Evolutionary conservation across 495 filamentous ascomycete species (phyloP), one percentile per base, ranked within the genome.

Genomic region (Gamarada debralockiae): DNA sequence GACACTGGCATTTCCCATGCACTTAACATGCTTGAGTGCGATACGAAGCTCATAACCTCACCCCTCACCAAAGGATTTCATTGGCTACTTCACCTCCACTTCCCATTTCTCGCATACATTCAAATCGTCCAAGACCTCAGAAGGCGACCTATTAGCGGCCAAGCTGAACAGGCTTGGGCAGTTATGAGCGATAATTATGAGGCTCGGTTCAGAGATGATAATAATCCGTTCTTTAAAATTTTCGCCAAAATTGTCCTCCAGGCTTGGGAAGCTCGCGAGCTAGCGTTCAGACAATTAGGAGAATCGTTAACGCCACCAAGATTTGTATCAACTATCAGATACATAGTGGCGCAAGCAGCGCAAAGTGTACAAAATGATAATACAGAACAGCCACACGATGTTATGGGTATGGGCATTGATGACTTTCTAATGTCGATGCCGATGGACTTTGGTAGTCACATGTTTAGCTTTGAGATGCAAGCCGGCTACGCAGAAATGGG

Each of bases 111-210:
- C 44, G 61, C 77, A 33, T 77, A 77, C 51, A 63, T 76, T 49
- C 80, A 75, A 59, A 66, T 79, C 52, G 59, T 72, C 1, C 76
- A 72, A 33, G 73, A 80, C 48, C 67, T 82, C n/a, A 69, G 67
- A 48, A 62, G 64, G 23, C 74, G 74, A 42, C 74, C 67, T 9
- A 65, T 67, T 24, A 73, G 73, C 24, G 53, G 50, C 2, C 65
- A 78, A 36, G 74, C 76, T 38, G 76, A 77, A 38, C 69, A 74
- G 14, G 75, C 75, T 13, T 80, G 79, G 78, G 55, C 60, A 53
- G 25, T 61, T 73, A 62, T 50, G 59, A 21, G 64, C 61, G 1
- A 42, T 52, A 36, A 60, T 69, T 24, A 71, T 66, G 29, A 60
- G 63, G 29, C 67, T 67, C 38, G 57, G 67, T 22, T 68, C 73